Evolutionary conservation across 2,329 filamentous ascomycete genomes (phyloP).

Genomic region (Pseudogymnoascus sp.): DNA sequence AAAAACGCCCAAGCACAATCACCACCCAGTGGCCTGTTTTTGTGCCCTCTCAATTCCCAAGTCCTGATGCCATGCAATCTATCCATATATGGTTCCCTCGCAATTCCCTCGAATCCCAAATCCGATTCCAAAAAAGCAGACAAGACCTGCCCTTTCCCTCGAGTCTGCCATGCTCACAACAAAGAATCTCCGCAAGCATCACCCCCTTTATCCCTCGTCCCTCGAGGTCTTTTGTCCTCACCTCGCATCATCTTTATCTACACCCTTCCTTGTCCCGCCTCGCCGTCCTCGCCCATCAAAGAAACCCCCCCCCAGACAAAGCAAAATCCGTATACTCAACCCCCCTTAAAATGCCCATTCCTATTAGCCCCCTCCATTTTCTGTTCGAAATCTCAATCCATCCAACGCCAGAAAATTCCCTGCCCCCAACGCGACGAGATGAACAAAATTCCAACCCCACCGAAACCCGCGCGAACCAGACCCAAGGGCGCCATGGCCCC

Average conservation of each 20-base stretch:
- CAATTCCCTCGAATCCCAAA: neutral
- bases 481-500: neutral
- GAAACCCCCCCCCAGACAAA: neutral
- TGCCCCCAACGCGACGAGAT: neutral
- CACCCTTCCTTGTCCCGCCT: neutral
- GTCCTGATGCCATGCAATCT: neutral
- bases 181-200: constrained; percentile 4
- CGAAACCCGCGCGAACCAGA: neutral
- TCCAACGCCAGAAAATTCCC: neutral
- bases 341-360: neutral
- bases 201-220: neutral
- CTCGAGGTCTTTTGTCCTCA: neutral
- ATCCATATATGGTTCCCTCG: neutral
- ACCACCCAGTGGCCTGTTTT: neutral
- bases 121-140: neutral
- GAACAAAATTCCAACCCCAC: neutral
- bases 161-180: neutral
- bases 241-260: neutral
- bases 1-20: neutral
- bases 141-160: neutral
- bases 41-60: neutral
- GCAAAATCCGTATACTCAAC: neutral
- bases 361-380: neutral
- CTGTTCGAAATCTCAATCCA: neutral
- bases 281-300: neutral